These are phyloP conservation scores for Naganishia onofrii DNA, from an alignment of 768 basidiomycete species.

Conservation along the genomic window DNA sequence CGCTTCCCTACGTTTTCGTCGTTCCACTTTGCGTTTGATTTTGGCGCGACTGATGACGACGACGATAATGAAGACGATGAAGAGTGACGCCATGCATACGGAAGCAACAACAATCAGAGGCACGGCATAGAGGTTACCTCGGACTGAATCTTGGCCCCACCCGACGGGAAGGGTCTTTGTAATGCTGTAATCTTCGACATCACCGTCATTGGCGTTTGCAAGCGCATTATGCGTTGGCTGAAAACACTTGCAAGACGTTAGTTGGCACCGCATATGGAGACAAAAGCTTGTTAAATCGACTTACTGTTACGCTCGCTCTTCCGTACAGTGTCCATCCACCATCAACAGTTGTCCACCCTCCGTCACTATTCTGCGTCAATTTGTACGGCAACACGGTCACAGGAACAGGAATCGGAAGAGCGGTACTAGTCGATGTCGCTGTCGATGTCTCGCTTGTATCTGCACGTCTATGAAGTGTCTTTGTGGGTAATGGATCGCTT, in stretches of 20 bases:
- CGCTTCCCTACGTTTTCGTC: slow-evolving; percentile 38
- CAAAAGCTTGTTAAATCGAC: background rate
- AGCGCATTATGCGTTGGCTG: slow-evolving; percentile 8
- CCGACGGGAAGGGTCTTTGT: slow-evolving; percentile 43
- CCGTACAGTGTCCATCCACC: slow-evolving; percentile 41
- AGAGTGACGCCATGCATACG: slow-evolving; percentile 42
- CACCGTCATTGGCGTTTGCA: slow-evolving; percentile 1
- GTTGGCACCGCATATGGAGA: background rate
- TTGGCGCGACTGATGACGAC: slow-evolving; percentile 45
- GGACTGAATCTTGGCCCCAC: slow-evolving; percentile 45
- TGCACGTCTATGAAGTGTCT: background rate
- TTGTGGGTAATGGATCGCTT: slow-evolving; percentile 1
- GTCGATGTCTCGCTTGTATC: slow-evolving; percentile 9
- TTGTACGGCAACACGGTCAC: slow-evolving; percentile 38
- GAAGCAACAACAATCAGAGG: slow-evolving; percentile 47
- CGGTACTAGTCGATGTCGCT: background rate
- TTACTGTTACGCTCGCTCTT: slow-evolving; percentile 33
- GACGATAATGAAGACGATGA: slow-evolving; percentile 43
- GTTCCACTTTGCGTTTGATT: slow-evolving; percentile 36
- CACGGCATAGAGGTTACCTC: slow-evolving; percentile 47
- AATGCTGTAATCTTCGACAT: slow-evolving; percentile 34
- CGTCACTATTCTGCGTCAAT: slow-evolving; percentile 35
- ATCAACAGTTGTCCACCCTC: slow-evolving; percentile 33
- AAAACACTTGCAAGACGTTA: background rate
- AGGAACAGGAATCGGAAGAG: slow-evolving; percentile 12